These are phyloP conservation scores for Wickerhamomyces canadensis DNA, from an alignment of 805 yeast species.

Conservation along the genomic window DNA sequence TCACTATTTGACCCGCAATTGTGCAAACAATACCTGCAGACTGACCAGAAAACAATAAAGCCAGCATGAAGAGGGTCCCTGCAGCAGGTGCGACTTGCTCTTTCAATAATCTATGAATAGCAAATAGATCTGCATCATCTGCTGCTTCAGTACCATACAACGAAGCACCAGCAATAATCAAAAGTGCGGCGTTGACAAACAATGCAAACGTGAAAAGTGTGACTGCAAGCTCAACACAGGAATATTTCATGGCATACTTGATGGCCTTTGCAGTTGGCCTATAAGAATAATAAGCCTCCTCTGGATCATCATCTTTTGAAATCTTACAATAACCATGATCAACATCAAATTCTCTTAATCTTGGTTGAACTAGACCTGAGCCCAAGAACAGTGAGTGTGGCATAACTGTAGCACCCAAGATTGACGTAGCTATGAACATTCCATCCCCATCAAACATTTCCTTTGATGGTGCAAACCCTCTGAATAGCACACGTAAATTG, in stretches of 20 bases:
- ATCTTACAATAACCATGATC: constrained; percentile 44
- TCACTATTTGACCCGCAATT: constrained; percentile 87
- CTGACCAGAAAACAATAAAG: constrained; percentile 79
- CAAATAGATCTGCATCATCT: constrained; percentile 71
- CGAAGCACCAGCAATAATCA: constrained; percentile 78
- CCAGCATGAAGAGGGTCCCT: constrained; percentile 81
- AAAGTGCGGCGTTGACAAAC: constrained; percentile 79
- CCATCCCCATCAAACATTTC: constrained; percentile 54
- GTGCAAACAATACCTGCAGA: constrained; percentile 93
- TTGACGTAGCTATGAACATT: constrained; percentile 69
- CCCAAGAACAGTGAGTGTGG: constrained; percentile 86
- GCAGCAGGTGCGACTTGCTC: constrained; percentile 63
- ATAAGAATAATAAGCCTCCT: constrained; percentile 42
- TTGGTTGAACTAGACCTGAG: constrained; percentile 79
- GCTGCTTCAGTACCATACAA: constrained; percentile 68
- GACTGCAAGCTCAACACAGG: constrained; percentile 63
- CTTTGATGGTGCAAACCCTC: constrained; percentile 67
- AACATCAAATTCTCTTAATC: constrained; percentile 69
- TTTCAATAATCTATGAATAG: constrained; percentile 64
- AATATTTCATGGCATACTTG: constrained; percentile 61
- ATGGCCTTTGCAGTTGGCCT: constrained; percentile 73
- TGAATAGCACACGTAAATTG: constrained; percentile 42
- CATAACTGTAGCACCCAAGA: constrained; percentile 92
- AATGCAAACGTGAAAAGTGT: constrained; percentile 77
- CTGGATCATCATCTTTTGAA: constrained; percentile 18